Base-by-base conservation (phyloP, 1,139 yeast genomes). In the Nakaseomyces kungkrabaensis region DNA sequence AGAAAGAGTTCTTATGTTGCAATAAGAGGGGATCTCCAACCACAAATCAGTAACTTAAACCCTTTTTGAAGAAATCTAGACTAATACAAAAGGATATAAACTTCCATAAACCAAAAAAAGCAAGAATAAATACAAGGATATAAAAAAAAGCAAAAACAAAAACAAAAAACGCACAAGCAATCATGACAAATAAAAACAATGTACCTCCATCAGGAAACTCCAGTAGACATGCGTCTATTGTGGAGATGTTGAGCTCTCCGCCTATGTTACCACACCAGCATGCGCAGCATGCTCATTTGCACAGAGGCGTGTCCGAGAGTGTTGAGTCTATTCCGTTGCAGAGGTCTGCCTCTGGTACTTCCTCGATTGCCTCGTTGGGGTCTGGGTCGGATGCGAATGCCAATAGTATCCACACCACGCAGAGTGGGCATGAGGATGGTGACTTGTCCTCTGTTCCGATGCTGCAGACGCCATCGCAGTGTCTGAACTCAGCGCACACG, bases 191-290 rank as follows among this genome's bases (percentile, higher is more conserved):
- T 29, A 11, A 6, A 8, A 41, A 41, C 7, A 26, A 10, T 26
- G 34, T 41, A 10, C 44, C 44, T 22, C 27, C 33, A 6, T 41
- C 44, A 13, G 44, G 44, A 8, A 41, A n/a, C 5, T 41, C 44
- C 13, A 41, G 44, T 11, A 72, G 89, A 54, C 85, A 81, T 57
- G 76, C 85, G 0, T 84, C 94, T n/a, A 85, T 86, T 52, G 95
- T 85, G 43, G 95, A 86, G 63, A 67, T 86, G 68, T 72, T 86
- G 47, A 79, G 88, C n/a, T 80, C 92, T 6, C 95, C 95, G 1
- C 95, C 95, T 6, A 86, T 88, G 33, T 48, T 61, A 37, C 58
- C 63, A 13, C 58, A 53, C 25, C 46, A 52, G 17, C 42, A 43
- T 17, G 45, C 48, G n/a, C 45, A 42, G 26, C 24, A 41, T 48